phyloP scores from a whole-genome alignment of 768 basidiomycete species.

The Lactarius hatsudake region DNA sequence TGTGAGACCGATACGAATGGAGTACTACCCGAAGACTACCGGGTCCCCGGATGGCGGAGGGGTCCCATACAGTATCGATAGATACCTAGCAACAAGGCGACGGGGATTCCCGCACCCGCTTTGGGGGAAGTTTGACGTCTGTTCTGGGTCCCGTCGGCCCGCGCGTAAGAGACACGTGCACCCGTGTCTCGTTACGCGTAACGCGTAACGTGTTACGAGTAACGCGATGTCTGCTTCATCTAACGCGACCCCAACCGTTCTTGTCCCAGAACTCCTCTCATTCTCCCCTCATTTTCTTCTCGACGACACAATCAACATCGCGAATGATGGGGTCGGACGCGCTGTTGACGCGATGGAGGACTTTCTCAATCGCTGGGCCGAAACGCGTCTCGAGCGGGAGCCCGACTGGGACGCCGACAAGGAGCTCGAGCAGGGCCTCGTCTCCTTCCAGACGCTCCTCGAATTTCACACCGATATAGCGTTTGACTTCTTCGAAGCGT shows the following conservation, averaged over 20 bases:
- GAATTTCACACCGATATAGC: slow-evolving; percentile 88
- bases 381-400: slow-evolving; percentile 51
- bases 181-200: background rate
- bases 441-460: slow-evolving; percentile 83
- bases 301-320: slow-evolving; percentile 83
- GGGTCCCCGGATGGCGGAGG: no score
- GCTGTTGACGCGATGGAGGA: slow-evolving; percentile 78
- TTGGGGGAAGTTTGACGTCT: no score
- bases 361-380: slow-evolving; percentile 71
- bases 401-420: slow-evolving; percentile 59
- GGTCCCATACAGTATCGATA: no score
- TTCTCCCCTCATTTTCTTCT: slow-evolving; percentile 83
- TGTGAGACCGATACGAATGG: no score
- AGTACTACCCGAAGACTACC: no score
- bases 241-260: slow-evolving; percentile 40
- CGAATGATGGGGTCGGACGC: slow-evolving; percentile 74
- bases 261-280: slow-evolving; percentile 72
- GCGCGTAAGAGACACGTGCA: no score
- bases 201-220: no score
- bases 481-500: slow-evolving; percentile 89
- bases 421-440: slow-evolving; percentile 76
- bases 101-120: no score
- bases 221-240: background rate
- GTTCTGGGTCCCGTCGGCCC: no score
- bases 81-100: no score